phyloP scores from a whole-genome alignment of 2,329 filamentous ascomycete genomes.

The Xylariaceae sp. region DNA sequence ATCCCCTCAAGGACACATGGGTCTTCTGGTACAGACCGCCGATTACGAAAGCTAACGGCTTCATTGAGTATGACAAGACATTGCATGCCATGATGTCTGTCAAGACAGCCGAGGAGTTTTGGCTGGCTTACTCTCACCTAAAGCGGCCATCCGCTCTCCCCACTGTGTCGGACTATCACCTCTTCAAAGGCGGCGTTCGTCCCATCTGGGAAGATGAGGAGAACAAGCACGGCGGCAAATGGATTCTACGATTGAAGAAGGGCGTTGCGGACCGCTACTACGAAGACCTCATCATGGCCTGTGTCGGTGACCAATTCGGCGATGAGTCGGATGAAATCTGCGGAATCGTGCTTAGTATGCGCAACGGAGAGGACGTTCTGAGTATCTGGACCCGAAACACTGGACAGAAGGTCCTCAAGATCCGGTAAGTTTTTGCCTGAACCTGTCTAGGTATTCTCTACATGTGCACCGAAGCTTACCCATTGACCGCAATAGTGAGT shows the following conservation, averaged over 20 bases:
- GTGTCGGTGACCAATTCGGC: slow-evolving; percentile 89
- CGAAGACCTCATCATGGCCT: slow-evolving; percentile 86
- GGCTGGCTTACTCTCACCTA: slow-evolving; percentile 80
- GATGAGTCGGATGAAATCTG: slow-evolving; percentile 93
- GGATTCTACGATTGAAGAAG: slow-evolving; percentile 95
- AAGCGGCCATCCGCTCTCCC: slow-evolving; percentile 84
- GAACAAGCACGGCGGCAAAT: slow-evolving; percentile 94
- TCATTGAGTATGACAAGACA: slow-evolving; percentile 92
- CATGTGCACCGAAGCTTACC: slow-evolving; percentile 8
- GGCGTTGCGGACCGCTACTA: slow-evolving; percentile 94
- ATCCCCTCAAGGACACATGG: slow-evolving; percentile 80
- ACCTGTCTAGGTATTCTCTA: neutral
- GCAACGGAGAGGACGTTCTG: slow-evolving; percentile 93
- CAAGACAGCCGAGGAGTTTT: slow-evolving; percentile 83
- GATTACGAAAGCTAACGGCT: slow-evolving; percentile 86
- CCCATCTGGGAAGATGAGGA: slow-evolving; percentile 98
- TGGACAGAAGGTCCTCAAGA: slow-evolving; percentile 90
- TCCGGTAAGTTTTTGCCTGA: slow-evolving; percentile 55
- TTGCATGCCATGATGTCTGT: slow-evolving; percentile 80
- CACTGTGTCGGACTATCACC: slow-evolving; percentile 93
- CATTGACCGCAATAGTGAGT: slow-evolving; percentile 59
- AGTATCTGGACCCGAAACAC: slow-evolving; percentile 97
- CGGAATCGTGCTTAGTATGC: slow-evolving; percentile 86
- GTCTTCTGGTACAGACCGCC: slow-evolving; percentile 96
- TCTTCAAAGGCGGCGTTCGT: slow-evolving; percentile 93